Conservation (phyloP, 2,329 filamentous ascomycete species). For the Trichoderma sp. region DNA sequence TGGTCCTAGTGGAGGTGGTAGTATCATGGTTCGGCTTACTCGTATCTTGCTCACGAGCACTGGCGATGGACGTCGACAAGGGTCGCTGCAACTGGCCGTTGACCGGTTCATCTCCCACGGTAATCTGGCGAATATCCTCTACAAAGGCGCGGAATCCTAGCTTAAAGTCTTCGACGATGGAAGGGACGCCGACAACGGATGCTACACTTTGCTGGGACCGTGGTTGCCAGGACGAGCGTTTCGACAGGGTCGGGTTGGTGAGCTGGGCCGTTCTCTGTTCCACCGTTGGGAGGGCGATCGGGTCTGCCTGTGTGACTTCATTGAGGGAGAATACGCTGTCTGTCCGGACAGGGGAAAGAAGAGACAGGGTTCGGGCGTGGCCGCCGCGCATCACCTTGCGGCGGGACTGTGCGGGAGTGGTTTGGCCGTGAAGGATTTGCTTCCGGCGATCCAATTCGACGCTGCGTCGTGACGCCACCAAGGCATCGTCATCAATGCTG, state of each 20-base stretch:
- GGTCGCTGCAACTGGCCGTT: conserved; percentile 47
- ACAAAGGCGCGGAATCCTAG: conserved; percentile 92
- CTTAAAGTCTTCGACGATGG: conserved; percentile 86
- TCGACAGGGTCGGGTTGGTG: conserved; percentile 47
- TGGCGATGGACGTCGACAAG: conserved; percentile 38
- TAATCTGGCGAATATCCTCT: conserved; percentile 92
- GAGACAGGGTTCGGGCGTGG: conserved; percentile 68
- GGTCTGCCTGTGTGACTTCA: conserved; percentile 41
- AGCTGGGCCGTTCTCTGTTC: conserved; percentile 40
- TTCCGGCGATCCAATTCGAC: conserved; percentile 74
- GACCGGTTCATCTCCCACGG: conserved; percentile 89
- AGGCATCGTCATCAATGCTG: conserved; percentile 37
- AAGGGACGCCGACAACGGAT: conserved; percentile 54
- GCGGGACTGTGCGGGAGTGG: conserved; percentile 45
- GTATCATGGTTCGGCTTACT: conserved; percentile 35
- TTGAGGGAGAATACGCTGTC: conserved; percentile 46
- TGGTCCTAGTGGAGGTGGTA: conserved; percentile 45
- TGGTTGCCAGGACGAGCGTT: conserved; percentile 63
- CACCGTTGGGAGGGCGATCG: conserved; percentile 33
- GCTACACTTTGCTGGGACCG: conserved; percentile 48
- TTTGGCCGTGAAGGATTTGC: conserved; percentile 59
- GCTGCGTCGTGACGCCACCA: conserved; percentile 42
- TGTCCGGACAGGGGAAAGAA: conserved; percentile 70
- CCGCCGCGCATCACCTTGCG: conserved; percentile 70
- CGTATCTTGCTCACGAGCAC: conserved; percentile 26